Base-by-base conservation (phyloP, 495 filamentous ascomycete genomes). In the Aspergillus sclerotiicarbonarius region DNA sequence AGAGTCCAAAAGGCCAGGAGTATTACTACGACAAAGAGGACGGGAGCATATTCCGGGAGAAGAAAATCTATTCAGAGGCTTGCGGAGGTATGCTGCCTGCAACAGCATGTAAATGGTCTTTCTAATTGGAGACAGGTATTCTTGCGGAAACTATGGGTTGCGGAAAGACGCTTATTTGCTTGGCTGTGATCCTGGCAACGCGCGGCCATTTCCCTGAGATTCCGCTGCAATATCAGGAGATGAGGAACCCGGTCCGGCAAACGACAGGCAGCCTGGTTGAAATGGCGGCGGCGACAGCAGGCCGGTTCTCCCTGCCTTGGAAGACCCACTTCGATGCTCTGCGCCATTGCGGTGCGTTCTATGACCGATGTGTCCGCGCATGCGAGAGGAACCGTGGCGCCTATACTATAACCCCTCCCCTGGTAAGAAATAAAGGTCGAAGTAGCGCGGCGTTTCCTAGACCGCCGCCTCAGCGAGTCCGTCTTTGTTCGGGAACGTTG, bases 161-260 rank as follows among this genome's bases (percentile, higher is more conserved):
- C 6, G 92, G 93, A 0, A 98, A 98, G 74, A 97, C 93, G 0
- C 70, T 96, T 29, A 95, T 98, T 9, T 91, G 89, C 56, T 75
- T 98, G 16, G 82, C 92, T 30, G 73, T 92, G 2, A 90, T 96
- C 39, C 76, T 95, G n/a, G 86, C 90, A 10, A 96, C 91, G 0
- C 85, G 81, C 60, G 80, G 86, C 32, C 82, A 93, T 55, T 79
- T 85, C 7, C 81, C 90, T 3, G 71, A 73, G 7, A 81, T 87
- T 7, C 91, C 91, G 3, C 77, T 83, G 1, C 73, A 86, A 53
- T 83, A 86, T 62, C 80, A 81, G 37, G 62, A 76, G 19, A 69
- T 69, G 35, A 65, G 71, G n/a, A 70, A 68, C 25, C 74, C 67
- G 0, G 65, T 75, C 8, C 79, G 80, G 48, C 51, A 65, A 6